phyloP scores from a whole-genome alignment of 1,284 basidiomycete genomes.

The Porogramme epimiltina region DNA sequence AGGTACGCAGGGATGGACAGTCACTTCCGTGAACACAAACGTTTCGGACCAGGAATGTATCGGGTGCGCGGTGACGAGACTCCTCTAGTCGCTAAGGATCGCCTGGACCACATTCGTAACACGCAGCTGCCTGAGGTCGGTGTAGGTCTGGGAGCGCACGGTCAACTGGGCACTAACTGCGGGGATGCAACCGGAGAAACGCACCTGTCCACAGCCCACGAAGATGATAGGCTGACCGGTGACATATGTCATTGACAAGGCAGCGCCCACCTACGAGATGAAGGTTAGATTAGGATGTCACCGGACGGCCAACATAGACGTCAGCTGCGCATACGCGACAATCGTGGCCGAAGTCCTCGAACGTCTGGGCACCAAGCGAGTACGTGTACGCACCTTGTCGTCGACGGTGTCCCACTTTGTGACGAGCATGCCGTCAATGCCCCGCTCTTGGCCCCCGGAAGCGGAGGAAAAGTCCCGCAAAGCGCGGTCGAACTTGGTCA shows the following conservation, averaged over 20 bases:
- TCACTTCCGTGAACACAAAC: no score
- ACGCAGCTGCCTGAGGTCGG: slow-evolving; percentile 85
- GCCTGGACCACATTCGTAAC: slow-evolving; percentile 94
- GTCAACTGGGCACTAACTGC: not conserved
- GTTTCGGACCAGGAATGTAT: not conserved
- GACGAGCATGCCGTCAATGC: slow-evolving; percentile 95
- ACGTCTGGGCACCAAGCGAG: not conserved
- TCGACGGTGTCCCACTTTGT: slow-evolving; percentile 99
- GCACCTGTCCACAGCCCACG: slow-evolving; percentile 92
- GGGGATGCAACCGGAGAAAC: not conserved
- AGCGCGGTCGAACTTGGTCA: slow-evolving; percentile 92
- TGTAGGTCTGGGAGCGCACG: slow-evolving; percentile 73
- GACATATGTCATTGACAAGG: slow-evolving; percentile 96
- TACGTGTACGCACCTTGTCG: slow-evolving; percentile 67
- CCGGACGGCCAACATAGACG: not conserved
- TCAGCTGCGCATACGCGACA: slow-evolving; percentile 14
- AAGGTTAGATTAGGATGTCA: not conserved
- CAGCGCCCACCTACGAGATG: slow-evolving; percentile 81
- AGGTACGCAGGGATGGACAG: no score
- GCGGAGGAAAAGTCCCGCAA: slow-evolving; percentile 85
- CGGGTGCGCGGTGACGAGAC: not conserved
- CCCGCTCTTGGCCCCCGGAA: slow-evolving; percentile 70
- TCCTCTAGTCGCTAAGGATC: slow-evolving; percentile 68
- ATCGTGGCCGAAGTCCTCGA: no score
- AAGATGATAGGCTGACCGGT: slow-evolving; percentile 97